Conservation (phyloP, 495 filamentous ascomycete species). For the Penicillium maclennaniae region DNA sequence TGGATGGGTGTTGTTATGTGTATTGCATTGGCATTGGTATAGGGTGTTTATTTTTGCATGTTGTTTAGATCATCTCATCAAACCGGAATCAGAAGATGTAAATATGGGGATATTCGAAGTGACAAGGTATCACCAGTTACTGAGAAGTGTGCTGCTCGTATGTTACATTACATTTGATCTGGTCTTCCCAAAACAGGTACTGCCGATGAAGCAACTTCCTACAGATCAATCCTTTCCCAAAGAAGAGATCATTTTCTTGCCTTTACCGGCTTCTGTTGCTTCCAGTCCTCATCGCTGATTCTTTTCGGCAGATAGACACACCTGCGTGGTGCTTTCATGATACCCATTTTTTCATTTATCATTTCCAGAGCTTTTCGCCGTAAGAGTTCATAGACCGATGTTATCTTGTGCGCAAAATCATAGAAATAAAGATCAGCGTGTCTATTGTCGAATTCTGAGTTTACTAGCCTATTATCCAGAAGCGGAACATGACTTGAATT, state of each 20-base stretch:
- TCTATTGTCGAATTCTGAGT: background rate
- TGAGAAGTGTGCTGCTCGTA: too few species aligned
- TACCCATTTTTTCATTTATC: background rate
- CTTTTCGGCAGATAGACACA: background rate
- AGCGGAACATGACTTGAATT: background rate
- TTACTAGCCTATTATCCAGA: background rate
- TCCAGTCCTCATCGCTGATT: background rate
- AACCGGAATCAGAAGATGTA: too few species aligned
- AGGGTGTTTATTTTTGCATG: background rate
- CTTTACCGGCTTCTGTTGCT: conserved; percentile 1
- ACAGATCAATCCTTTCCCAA: too few species aligned
- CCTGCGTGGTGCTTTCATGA: background rate
- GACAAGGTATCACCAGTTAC: too few species aligned
- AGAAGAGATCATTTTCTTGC: too few species aligned
- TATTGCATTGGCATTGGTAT: background rate
- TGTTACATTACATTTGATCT: too few species aligned
- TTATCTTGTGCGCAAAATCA: background rate
- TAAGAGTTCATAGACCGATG: background rate
- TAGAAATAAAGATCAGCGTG: background rate
- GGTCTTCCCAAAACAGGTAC: too few species aligned
- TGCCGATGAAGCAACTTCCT: too few species aligned
- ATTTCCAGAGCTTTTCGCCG: background rate
- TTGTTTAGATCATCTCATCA: too few species aligned
- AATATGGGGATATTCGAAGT: too few species aligned
- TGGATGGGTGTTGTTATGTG: background rate